Evolutionary conservation across 2,329 filamentous ascomycete species (phyloP).

Genomic region (Penicillium sp.): DNA sequence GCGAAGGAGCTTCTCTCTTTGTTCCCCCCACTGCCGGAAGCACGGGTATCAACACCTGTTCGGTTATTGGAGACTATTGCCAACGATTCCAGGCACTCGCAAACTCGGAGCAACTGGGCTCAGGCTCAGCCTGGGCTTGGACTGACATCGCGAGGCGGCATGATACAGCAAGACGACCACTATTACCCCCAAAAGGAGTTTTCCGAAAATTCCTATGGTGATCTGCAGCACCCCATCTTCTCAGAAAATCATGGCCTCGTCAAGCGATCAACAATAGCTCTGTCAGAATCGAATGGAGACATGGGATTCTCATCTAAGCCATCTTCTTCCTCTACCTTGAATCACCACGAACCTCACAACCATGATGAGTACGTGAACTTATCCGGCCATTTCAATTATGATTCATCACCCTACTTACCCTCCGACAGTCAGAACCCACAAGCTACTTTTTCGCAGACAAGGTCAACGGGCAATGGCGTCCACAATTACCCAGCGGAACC

Average conservation of each 20-base stretch:
- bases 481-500: not conserved
- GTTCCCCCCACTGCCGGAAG: conserved; percentile 55
- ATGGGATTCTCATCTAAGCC: conserved; percentile 16
- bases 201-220: conserved; percentile 1
- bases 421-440: not conserved
- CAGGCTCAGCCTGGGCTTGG: not conserved
- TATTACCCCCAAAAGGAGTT: conserved; percentile 7
- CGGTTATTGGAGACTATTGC: conserved; percentile 1
- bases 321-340: conserved; percentile 22
- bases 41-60: conserved; percentile 14
- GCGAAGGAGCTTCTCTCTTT: conserved; percentile 68
- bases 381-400: not conserved
- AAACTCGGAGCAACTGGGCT: conserved; percentile 10
- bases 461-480: conserved; percentile 1
- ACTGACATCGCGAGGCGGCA: not conserved
- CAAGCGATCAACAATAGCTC: conserved; percentile 22
- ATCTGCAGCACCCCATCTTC: conserved; percentile 10
- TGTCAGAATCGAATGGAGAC: conserved; percentile 19
- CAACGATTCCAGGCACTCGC: conserved; percentile 3
- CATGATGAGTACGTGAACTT: conserved; percentile 8
- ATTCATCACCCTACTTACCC: conserved; percentile 6
- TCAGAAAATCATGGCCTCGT: conserved; percentile 13
- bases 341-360: conserved; percentile 14
- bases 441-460: conserved; percentile 2
- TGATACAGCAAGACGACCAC: conserved; percentile 1